A percentile compares a stretch with the other conserved stretches of the same genome.
Evolutionary conservation across 108 stramenopile genomes (phyloP).

Genomic region (Mayamaea pseudoterrestris): DNA sequence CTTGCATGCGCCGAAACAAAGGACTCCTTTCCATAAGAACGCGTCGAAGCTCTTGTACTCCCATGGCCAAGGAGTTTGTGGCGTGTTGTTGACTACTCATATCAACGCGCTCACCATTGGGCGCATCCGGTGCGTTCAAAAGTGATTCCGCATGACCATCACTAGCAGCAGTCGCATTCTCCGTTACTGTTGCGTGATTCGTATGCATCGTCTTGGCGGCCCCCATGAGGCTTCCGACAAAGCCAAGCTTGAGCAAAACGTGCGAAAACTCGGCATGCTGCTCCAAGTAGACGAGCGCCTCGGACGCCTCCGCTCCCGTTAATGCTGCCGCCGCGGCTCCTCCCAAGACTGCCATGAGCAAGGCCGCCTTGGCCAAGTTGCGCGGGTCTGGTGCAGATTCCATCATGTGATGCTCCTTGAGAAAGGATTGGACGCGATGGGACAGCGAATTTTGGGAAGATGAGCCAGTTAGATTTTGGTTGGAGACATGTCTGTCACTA

Average conservation of each 20-base stretch:
- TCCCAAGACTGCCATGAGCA: slow-evolving; percentile 43
- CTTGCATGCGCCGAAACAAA: not conserved
- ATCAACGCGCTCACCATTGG: no score
- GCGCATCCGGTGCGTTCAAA: no score
- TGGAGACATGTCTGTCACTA: no score
- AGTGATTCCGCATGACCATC: no score
- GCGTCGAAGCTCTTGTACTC: no score
- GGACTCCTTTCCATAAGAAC: not conserved
- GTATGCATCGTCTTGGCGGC: slow-evolving; percentile 15
- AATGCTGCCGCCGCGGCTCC: slow-evolving; percentile 31
- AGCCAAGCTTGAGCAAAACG: slow-evolving; percentile 43
- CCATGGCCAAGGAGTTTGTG: no score
- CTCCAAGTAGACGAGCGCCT: slow-evolving; percentile 8
- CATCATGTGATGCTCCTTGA: no score
- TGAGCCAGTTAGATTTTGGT: no score
- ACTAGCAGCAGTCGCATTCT: no score
- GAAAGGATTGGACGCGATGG: not conserved
- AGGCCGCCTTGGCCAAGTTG: slow-evolving; percentile 26
- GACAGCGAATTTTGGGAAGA: slow-evolving; percentile 42
- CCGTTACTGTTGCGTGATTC: not conserved
- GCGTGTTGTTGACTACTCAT: no score
- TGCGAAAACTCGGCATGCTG: slow-evolving; percentile 27
- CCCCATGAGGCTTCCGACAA: slow-evolving; percentile 44
- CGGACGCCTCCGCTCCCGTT: slow-evolving; percentile 20
- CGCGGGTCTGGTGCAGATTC: no score